A percentile compares a stretch with the other conserved stretches of the same genome.
phyloP scores from a whole-genome alignment of 495 filamentous ascomycete genomes.

The Talaromyces liani region DNA sequence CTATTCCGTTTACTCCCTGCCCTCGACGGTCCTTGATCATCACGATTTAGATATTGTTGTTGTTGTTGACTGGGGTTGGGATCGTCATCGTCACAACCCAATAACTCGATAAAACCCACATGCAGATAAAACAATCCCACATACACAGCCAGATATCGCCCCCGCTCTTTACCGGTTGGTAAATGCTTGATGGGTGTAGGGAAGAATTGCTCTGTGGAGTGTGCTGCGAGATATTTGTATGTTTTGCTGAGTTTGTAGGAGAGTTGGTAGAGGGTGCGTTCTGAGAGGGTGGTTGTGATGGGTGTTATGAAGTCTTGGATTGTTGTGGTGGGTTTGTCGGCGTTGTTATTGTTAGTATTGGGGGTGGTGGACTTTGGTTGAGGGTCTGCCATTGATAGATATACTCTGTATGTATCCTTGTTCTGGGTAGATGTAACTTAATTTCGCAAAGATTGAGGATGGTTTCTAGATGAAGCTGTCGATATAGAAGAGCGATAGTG shows the following conservation, averaged over 20 bases:
- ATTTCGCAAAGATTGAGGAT: background rate
- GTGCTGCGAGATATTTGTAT: slow-evolving; percentile 51
- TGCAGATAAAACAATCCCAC: slow-evolving; percentile 69
- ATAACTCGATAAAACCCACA: slow-evolving; percentile 63
- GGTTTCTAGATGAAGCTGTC: background rate
- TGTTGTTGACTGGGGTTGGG: no score
- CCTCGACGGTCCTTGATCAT: background rate
- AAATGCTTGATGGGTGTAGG: slow-evolving; percentile 64
- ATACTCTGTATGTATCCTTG: background rate
- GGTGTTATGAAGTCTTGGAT: slow-evolving; percentile 1
- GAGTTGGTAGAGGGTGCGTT: slow-evolving; percentile 39
- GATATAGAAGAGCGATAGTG: background rate
- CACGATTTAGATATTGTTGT: background rate
- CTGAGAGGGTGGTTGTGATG: background rate
- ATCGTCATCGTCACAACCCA: slow-evolving; percentile 27
- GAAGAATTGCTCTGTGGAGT: slow-evolving; percentile 59
- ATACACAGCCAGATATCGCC: slow-evolving; percentile 64
- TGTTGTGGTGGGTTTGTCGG: background rate
- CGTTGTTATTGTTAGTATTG: background rate
- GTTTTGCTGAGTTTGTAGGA: slow-evolving; percentile 46
- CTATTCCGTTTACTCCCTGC: background rate
- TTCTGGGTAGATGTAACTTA: background rate
- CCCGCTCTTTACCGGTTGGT: slow-evolving; percentile 49
- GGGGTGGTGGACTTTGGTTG: background rate
- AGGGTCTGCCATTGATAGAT: background rate